Evolutionary conservation across 2,329 filamentous ascomycete species (phyloP).

Genomic region (Botrytis fabae): DNA sequence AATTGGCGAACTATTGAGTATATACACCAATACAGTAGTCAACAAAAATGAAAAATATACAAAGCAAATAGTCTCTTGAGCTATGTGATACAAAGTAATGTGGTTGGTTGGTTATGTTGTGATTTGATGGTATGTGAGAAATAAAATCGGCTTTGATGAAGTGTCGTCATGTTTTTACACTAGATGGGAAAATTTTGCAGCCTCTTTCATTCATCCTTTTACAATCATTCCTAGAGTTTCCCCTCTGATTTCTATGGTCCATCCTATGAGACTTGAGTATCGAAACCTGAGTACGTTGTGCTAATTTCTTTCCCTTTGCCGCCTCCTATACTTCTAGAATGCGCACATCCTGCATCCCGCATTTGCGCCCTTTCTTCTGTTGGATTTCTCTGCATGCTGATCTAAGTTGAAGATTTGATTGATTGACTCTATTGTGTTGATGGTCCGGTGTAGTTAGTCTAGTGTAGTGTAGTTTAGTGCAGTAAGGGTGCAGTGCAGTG

Average conservation of each 20-base stretch:
- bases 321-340: not conserved
- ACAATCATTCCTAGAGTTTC: not conserved
- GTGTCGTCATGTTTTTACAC: not conserved
- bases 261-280: not conserved
- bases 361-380: not conserved
- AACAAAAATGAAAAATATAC: not conserved
- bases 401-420: not conserved
- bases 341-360: not conserved
- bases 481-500: no score
- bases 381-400: not conserved
- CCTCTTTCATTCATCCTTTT: not conserved
- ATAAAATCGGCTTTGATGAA: constrained; percentile 6
- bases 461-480: no score
- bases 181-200: not conserved
- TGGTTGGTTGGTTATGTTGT: not conserved
- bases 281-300: not conserved
- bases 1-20: not conserved
- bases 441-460: not conserved
- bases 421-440: not conserved
- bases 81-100: not conserved
- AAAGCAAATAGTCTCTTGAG: not conserved
- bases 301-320: not conserved
- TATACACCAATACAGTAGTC: constrained; percentile 5
- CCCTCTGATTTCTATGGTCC: not conserved
- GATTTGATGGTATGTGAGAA: not conserved